These are phyloP conservation scores for Paxillus rubicundulus DNA, from an alignment of 768 basidiomycete genomes.

Conservation along the genomic window DNA sequence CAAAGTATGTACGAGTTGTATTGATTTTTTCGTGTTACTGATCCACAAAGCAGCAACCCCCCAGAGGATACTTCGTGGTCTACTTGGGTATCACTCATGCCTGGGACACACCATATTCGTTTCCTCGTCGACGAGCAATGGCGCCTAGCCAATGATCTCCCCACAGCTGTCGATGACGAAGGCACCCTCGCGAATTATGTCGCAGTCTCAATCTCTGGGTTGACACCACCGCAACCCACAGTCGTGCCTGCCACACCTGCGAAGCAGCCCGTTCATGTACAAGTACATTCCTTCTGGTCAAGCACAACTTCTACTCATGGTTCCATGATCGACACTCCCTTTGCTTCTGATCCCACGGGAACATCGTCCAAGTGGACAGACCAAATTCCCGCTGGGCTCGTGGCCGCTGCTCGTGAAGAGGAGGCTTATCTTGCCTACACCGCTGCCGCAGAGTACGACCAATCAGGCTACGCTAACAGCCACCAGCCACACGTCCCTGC, in stretches of 20 bases:
- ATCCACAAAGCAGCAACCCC: constrained; percentile 24
- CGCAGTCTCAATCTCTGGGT: constrained; percentile 40
- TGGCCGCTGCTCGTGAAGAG: constrained; percentile 79
- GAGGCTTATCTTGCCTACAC: constrained; percentile 62
- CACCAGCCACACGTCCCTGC: constrained; percentile 44
- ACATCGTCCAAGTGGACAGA: constrained; percentile 61
- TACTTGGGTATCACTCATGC: constrained; percentile 55
- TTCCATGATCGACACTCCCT: constrained; percentile 28
- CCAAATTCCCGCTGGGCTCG: constrained; percentile 73
- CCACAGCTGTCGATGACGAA: constrained; percentile 89
- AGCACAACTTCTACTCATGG: constrained; percentile 34
- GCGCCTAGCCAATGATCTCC: constrained; percentile 75
- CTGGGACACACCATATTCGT: constrained; percentile 91
- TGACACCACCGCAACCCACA: constrained; percentile 32
- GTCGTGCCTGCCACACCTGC: constrained; percentile 34
- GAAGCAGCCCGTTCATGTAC: constrained; percentile 26
- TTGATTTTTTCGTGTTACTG: constrained; percentile 12
- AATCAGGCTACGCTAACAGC: constrained; percentile 35
- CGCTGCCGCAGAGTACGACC: constrained; percentile 32
- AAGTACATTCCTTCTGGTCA: constrained; percentile 45
- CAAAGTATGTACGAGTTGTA: constrained; percentile 46
- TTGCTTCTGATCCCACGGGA: constrained; percentile 29
- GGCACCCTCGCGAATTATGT: constrained; percentile 95
- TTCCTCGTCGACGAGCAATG: constrained; percentile 93
- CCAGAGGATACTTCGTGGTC: constrained; percentile 37